Evolutionary conservation across 2,329 filamentous ascomycete genomes (phyloP).

Genomic region (Mariannaea elegans): DNA sequence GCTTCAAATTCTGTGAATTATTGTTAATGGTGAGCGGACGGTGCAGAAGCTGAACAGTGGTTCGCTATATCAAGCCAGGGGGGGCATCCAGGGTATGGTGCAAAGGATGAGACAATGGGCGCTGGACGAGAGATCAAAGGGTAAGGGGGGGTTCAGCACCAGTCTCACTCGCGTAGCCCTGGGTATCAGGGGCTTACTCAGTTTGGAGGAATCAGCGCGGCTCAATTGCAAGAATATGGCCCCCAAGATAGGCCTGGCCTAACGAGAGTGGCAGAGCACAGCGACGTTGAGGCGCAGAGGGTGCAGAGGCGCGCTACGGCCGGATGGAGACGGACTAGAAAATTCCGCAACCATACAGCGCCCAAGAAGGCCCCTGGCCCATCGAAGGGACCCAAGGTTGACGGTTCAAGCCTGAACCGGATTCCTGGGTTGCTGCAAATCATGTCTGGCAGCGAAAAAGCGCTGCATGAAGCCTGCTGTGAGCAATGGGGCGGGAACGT

Average conservation of each 20-base stretch:
- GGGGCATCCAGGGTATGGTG: background rate
- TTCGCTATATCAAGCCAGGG: conserved; percentile 7
- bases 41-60: conserved; percentile 4
- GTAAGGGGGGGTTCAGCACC: conserved; percentile 12
- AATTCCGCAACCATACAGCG: conserved; percentile 20
- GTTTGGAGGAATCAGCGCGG: conserved; percentile 12
- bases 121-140: conserved; percentile 1
- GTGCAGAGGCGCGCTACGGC: conserved; percentile 23
- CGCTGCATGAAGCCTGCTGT: conserved; percentile 38
- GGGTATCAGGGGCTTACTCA: conserved; percentile 1
- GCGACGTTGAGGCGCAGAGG: conserved; percentile 21
- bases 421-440: conserved; percentile 44
- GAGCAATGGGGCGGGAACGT: conserved; percentile 32
- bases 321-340: conserved; percentile 29
- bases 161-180: background rate
- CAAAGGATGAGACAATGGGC: background rate
- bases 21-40: conserved; percentile 8
- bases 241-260: conserved; percentile 12
- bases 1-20: conserved; percentile 10
- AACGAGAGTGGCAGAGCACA: background rate
- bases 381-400: conserved; percentile 24
- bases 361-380: conserved; percentile 30
- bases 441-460: conserved; percentile 40
- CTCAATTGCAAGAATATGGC: conserved; percentile 24
- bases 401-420: conserved; percentile 34